phyloP scores from a whole-genome alignment of 306 rosid genomes.

The Argentina anserina region DNA sequence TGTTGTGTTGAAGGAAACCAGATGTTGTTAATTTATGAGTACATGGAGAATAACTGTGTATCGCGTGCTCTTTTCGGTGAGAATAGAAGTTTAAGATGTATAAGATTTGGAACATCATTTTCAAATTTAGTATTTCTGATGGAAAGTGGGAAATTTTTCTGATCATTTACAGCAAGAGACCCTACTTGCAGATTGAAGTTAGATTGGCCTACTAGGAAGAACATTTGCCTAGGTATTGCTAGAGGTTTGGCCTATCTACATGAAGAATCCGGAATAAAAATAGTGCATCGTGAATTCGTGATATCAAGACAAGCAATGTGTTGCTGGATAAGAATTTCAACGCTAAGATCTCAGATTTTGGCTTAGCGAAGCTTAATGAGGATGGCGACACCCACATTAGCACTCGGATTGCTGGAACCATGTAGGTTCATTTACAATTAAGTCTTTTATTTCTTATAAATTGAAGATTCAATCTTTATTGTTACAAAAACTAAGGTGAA shows the following conservation, averaged over 20 bases:
- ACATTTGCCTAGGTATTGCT: conserved; percentile 84
- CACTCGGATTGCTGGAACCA: conserved; percentile 93
- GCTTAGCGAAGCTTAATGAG: conserved; percentile 90
- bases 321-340: conserved; percentile 78
- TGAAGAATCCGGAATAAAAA: conserved; percentile 77
- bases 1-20: conserved; percentile 94
- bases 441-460: background rate
- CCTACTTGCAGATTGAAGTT: conserved; percentile 43
- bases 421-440: conserved; percentile 50
- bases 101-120: conserved; percentile 1
- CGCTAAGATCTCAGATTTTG: conserved; percentile 93
- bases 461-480: background rate
- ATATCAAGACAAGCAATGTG: conserved; percentile 94
- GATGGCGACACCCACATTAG: conserved; percentile 85
- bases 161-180: conserved; percentile 50
- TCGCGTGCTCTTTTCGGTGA: conserved; percentile 85
- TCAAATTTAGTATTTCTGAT: background rate
- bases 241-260: conserved; percentile 87
- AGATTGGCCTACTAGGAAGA: conserved; percentile 84
- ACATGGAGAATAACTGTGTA: conserved; percentile 91
- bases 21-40: conserved; percentile 73
- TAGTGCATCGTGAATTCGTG: conserved; percentile 92
- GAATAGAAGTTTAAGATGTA: conserved; percentile 22
- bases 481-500: background rate
- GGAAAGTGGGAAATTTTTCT: conserved; percentile 2